Conservation (phyloP, 2,329 filamentous ascomycete species). For the Escovopsis sp. region DNA sequence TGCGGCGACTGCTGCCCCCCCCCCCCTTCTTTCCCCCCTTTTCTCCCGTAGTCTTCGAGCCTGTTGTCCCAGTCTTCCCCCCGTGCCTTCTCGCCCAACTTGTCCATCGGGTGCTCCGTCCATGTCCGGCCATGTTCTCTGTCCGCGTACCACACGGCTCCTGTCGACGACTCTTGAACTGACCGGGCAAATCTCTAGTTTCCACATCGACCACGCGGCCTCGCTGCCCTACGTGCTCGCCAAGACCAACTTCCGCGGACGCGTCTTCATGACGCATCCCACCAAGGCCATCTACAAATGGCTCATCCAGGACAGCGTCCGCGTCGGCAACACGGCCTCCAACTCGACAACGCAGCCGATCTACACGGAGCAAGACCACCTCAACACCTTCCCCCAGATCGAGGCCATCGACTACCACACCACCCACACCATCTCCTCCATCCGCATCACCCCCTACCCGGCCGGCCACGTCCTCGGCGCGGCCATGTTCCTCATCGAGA, state of each 20-base stretch:
- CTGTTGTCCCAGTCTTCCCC: neutral
- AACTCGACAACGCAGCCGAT: conserved; percentile 55
- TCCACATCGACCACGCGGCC: conserved; percentile 95
- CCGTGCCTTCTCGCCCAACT: conserved; percentile 1
- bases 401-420: conserved; percentile 98
- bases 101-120: conserved; percentile 5
- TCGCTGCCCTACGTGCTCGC: conserved; percentile 94
- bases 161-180: conserved; percentile 7
- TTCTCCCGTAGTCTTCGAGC: too few relatives aligned
- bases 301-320: conserved; percentile 93
- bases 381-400: conserved; percentile 84
- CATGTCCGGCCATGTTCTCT: conserved; percentile 5
- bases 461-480: conserved; percentile 96
- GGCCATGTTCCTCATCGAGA: conserved; percentile 96
- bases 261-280: conserved; percentile 98
- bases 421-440: conserved; percentile 91
- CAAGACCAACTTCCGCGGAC: conserved; percentile 93
- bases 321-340: conserved; percentile 60
- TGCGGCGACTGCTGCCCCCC: neutral
- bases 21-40: too few relatives aligned
- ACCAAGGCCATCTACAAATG: conserved; percentile 99
- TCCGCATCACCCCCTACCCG: conserved; percentile 91
- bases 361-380: conserved; percentile 89
- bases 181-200: conserved; percentile 44
- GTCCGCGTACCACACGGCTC: neutral